Percentiles rank a stretch among this genome's conserved stretches.
phyloP scores from a whole-genome alignment of 2,329 filamentous ascomycete genomes.

The Aureobasidium mangrovei region DNA sequence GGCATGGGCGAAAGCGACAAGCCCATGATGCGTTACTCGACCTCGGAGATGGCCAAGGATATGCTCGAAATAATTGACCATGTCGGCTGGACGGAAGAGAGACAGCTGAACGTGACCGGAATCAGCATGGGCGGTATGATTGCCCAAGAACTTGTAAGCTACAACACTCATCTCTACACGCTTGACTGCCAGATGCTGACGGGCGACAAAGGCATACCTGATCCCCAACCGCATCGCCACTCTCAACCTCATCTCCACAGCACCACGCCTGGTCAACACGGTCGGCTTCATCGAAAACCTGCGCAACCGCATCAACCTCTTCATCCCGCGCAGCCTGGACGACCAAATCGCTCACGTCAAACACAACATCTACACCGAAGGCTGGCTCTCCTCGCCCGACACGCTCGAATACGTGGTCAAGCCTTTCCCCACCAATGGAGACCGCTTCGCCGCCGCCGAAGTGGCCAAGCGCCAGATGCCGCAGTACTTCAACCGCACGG shows the following conservation, averaged over 20 bases:
- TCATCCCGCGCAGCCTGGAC: constrained; percentile 63
- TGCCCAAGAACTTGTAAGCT: constrained; percentile 62
- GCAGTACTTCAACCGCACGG: constrained; percentile 52
- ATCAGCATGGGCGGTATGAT: constrained; percentile 91
- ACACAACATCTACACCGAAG: constrained; percentile 53
- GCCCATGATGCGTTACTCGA: constrained; percentile 68
- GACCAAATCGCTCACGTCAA: constrained; percentile 56
- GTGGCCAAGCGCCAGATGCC: constrained; percentile 59
- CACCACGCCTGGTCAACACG: constrained; percentile 39
- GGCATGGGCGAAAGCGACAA: constrained; percentile 75
- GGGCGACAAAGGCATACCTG: constrained; percentile 27
- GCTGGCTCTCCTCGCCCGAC: constrained; percentile 57
- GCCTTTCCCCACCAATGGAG: constrained; percentile 64
- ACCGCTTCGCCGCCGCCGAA: constrained; percentile 75
- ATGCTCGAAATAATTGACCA: constrained; percentile 59
- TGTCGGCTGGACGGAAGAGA: constrained; percentile 56
- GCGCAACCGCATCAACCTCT: constrained; percentile 45
- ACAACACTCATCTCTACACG: too few relatives aligned
- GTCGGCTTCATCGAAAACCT: constrained; percentile 54
- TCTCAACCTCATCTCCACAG: constrained; percentile 44
- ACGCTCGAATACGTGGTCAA: constrained; percentile 33
- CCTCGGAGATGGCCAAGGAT: constrained; percentile 76
- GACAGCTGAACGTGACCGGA: constrained; percentile 60
- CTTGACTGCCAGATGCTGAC: neutral
- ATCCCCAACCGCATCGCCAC: constrained; percentile 41